Conservation (phyloP, 257 asterid species). For the Fraxinus excelsior region DNA sequence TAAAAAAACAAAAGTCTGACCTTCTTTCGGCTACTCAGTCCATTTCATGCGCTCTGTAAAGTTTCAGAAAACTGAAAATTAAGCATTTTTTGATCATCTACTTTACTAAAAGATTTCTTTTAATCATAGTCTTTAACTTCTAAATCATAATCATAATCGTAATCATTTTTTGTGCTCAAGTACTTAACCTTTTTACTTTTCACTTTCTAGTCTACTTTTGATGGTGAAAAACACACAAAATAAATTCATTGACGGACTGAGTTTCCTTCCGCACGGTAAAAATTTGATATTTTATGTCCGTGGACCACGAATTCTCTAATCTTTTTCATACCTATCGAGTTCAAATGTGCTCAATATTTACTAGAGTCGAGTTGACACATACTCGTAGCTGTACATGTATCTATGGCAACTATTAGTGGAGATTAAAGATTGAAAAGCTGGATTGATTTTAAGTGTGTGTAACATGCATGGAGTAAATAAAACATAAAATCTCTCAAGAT, state of each 20-base stretch:
- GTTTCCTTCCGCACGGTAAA: too few species aligned
- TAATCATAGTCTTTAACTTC: slow-evolving; percentile 37
- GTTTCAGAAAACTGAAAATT: slow-evolving; percentile 14
- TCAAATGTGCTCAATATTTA: neutral
- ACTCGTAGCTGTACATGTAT: neutral
- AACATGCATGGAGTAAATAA: neutral
- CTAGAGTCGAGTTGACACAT: neutral
- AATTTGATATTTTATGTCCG: too few species aligned
- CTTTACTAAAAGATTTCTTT: slow-evolving; percentile 16
- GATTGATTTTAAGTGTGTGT: neutral
- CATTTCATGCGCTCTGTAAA: slow-evolving; percentile 32
- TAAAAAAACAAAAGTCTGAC: slow-evolving; percentile 5
- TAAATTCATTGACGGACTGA: neutral
- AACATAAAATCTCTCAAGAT: slow-evolving; percentile 25
- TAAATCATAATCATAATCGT: slow-evolving; percentile 20
- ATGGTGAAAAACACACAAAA: neutral
- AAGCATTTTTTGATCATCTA: neutral
- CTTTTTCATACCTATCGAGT: neutral
- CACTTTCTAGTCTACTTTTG: neutral
- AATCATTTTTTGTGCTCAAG: slow-evolving; percentile 7
- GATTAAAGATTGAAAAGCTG: too few species aligned
- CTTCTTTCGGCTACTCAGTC: slow-evolving; percentile 22
- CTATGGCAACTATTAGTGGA: neutral
- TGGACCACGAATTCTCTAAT: neutral
- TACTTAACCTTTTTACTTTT: neutral